phyloP scores from a whole-genome alignment of 495 filamentous ascomycete species.

The Echria macrotheca region DNA sequence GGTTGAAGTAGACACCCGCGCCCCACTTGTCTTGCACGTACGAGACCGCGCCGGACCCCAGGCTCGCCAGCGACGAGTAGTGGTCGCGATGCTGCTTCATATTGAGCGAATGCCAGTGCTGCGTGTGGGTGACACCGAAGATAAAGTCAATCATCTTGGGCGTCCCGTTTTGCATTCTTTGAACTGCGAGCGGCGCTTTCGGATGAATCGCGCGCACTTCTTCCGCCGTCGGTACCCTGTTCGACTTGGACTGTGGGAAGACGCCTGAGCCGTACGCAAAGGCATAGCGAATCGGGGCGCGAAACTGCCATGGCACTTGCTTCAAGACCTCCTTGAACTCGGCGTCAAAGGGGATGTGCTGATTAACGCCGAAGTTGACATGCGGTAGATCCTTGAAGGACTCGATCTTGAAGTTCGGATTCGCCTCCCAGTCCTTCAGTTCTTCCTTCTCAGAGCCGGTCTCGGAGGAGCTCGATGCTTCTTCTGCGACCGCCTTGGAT shows the following conservation, averaged over 20 bases:
- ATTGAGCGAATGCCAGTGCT: slow-evolving; percentile 96
- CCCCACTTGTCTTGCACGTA: slow-evolving; percentile 81
- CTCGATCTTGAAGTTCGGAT: slow-evolving; percentile 67
- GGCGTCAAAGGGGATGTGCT: slow-evolving; percentile 88
- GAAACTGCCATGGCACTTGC: slow-evolving; percentile 86
- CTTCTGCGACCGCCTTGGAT: slow-evolving; percentile 17
- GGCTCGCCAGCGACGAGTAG: slow-evolving; percentile 78
- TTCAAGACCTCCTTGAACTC: slow-evolving; percentile 89
- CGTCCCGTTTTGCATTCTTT: slow-evolving; percentile 73
- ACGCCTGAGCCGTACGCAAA: slow-evolving; percentile 98
- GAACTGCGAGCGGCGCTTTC: slow-evolving; percentile 67
- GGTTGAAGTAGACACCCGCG: slow-evolving; percentile 96
- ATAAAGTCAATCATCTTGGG: slow-evolving; percentile 99
- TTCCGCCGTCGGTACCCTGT: slow-evolving; percentile 43
- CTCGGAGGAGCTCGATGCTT: slow-evolving; percentile 25
- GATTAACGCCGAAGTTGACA: slow-evolving; percentile 86
- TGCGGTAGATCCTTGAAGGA: slow-evolving; percentile 84
- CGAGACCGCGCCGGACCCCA: slow-evolving; percentile 79
- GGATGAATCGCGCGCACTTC: slow-evolving; percentile 63
- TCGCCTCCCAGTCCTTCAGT: slow-evolving; percentile 66
- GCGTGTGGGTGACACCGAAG: slow-evolving; percentile 88
- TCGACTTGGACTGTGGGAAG: slow-evolving; percentile 66
- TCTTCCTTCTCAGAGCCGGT: slow-evolving; percentile 27
- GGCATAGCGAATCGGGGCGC: slow-evolving; percentile 88
- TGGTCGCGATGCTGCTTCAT: slow-evolving; percentile 82